A percentile compares a stretch with the other conserved stretches of the same genome.
Conservation (phyloP, 805 yeast genomes). For the Grigorovia jiainica region DNA sequence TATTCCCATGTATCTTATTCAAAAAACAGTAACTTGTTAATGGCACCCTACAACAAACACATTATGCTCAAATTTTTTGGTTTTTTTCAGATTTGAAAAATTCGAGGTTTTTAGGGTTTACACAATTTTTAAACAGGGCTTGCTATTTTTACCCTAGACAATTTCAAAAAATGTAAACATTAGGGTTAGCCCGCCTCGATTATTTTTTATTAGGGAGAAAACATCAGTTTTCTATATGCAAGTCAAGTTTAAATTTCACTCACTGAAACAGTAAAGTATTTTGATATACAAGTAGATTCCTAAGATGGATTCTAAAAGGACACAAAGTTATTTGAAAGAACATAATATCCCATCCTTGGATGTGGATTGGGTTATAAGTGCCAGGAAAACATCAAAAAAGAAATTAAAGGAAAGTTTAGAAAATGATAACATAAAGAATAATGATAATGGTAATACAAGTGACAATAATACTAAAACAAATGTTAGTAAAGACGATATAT, state of each 20-base stretch:
- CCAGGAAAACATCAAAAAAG: slow-evolving; percentile 4
- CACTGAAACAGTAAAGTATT: background rate
- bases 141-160: background rate
- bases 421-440: background rate
- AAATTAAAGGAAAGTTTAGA: background rate
- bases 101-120: background rate
- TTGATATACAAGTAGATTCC: background rate
- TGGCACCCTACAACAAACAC: too few species aligned
- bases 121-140: background rate
- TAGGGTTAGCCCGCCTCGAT: background rate
- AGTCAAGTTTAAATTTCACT: too few species aligned
- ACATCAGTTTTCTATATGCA: too few species aligned
- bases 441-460: too few species aligned
- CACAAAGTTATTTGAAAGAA: slow-evolving; percentile 14
- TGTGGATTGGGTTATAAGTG: slow-evolving; percentile 25
- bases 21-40: too few species aligned
- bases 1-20: background rate
- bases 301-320: slow-evolving; percentile 11
- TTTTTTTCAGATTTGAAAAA: background rate
- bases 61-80: too few species aligned
- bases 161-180: background rate
- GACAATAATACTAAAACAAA: too few species aligned
- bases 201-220: background rate
- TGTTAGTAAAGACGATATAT: background rate
- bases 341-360: slow-evolving; percentile 18